Evolutionary conservation across 345 rosid genomes (phyloP), one percentile per base, ranked within the genome.

Genomic region (Arabis alpina): DNA sequence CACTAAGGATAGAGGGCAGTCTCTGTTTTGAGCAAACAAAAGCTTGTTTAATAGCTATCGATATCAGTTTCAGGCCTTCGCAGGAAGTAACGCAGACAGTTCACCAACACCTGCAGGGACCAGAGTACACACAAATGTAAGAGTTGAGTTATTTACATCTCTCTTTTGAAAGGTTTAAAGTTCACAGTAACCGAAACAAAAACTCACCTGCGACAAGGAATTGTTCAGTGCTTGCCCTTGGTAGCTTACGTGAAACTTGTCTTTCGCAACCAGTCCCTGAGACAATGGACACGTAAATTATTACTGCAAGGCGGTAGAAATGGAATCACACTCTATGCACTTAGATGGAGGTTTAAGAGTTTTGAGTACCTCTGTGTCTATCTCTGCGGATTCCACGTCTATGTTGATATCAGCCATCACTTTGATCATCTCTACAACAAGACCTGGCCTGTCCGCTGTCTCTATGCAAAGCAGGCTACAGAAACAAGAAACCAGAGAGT

Each of bases 371-470:
- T 91, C 96, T 67, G 99, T 94, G 6, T 94, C 99, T 74, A 94
- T 91, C 75, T 88, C 97, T 12, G 95, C 96, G 0, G 99, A 94
- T 83, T 91, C 96, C 8, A 94, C 96, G 19, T 85, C 90, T 34
- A 94, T 76, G 72, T 89, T 94, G 66, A 88, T 71, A 74, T 94
- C 92, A 51, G 92, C 84, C 72, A 94, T 88, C 73, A 85, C 70
- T 82, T 87, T 83, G 24, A 94, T 89, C 51, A 94, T 80, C 73
- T 94, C 99, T n/a, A 85, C 88, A 1, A 94, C 85, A 68, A 94
- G 80, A 70, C 99, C 99, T 52, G 99, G 88, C 74, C 97, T 86
- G 83, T 94, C 99, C 9, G 97, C 93, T 65, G 97, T 91, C 86
- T 94, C 95, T 44, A 91, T 80, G 54, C 65, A 78, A 73, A 91